Evolutionary conservation across 225 moss, liverwort and hornwort species (phyloP), one percentile per base, ranked within the genome.

Genomic region (Marchantia polymorpha): DNA sequence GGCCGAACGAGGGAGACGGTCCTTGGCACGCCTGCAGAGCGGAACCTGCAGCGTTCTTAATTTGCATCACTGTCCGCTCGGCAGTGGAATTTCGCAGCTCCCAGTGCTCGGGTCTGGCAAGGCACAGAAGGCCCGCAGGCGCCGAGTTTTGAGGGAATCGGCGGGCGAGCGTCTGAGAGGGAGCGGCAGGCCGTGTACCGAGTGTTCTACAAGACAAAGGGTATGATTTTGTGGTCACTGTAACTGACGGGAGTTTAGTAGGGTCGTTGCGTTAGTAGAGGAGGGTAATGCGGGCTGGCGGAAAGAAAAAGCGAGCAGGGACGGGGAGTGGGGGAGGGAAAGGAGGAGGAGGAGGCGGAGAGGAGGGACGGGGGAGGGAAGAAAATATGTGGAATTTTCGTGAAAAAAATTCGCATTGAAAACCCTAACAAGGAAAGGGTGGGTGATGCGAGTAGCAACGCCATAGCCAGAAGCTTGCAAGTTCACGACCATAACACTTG

Each of bases 381-480:
- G 59, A 64, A 68, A 78, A 66, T 64, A 50, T 68, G 52, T 64
- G 78, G 78, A 54, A 78, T 52, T 48, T 78, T 68, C 26, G 51
- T 17, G 12, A 53, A 52, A 17, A 20, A 50, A 64, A 48, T 25
- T 65, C 51, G 39, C 22, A 78, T 78, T 27, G 67, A 65, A 65
- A 78, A 68, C 78, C 78, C 67, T 68, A 78, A 67, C 20, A 69
- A 52, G 3, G 15, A 54, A 68, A 65, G 65, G 52, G 14, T 49
- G 15, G 16, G 78, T 78, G 49, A 78, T 66, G 78, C 31, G 11
- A 78, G 27, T 10, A 49, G 66, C 29, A 78, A 66, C 78, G 66
- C 78, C 65, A 78, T 66, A 66, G 78, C 78, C 65, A 78, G 67
- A 68, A 67, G 66, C 67, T 78, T 67, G 29, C 65, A 27, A 68